A percentile compares a stretch with the other conserved stretches of the same genome.
Conservation (phyloP, 495 filamentous ascomycete genomes). For the Penicillium bovifimosum region DNA sequence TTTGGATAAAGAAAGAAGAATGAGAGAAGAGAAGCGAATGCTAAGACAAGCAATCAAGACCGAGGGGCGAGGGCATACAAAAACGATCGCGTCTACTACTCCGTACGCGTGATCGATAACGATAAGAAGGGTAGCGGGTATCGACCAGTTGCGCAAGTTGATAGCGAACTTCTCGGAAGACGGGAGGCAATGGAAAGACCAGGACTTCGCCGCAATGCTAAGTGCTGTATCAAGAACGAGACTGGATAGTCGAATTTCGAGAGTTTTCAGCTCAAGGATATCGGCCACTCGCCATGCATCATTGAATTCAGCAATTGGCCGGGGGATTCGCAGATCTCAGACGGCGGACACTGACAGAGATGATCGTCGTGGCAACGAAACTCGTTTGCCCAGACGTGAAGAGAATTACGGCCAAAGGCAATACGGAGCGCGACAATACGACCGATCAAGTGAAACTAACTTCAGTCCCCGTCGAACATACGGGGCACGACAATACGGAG, state of each 20-base stretch:
- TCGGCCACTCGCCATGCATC: slow-evolving; percentile 40
- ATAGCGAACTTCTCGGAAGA: neutral
- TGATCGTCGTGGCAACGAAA: neutral
- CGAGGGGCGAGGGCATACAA: neutral
- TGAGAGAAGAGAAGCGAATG: neutral
- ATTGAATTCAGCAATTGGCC: slow-evolving; percentile 51
- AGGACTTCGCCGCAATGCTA: slow-evolving; percentile 2
- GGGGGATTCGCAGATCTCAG: slow-evolving; percentile 44
- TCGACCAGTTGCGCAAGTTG: neutral
- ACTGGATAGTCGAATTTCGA: neutral
- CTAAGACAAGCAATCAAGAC: neutral
- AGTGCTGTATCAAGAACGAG: slow-evolving; percentile 1
- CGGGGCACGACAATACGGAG: neutral
- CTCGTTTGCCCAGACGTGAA: neutral
- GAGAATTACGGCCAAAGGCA: neutral
- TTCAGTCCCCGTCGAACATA: neutral
- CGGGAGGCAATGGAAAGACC: neutral
- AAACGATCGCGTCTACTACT: neutral
- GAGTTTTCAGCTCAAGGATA: neutral
- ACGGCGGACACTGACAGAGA: slow-evolving; percentile 11
- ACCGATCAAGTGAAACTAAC: neutral
- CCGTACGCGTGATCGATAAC: slow-evolving; percentile 3
- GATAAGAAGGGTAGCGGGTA: neutral
- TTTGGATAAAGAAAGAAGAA: neutral
- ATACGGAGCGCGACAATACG: slow-evolving; percentile 1